Evolutionary conservation across 2,329 filamentous ascomycete genomes (phyloP), one percentile per base, ranked within the genome.

Genomic region (Penicillium sp.): DNA sequence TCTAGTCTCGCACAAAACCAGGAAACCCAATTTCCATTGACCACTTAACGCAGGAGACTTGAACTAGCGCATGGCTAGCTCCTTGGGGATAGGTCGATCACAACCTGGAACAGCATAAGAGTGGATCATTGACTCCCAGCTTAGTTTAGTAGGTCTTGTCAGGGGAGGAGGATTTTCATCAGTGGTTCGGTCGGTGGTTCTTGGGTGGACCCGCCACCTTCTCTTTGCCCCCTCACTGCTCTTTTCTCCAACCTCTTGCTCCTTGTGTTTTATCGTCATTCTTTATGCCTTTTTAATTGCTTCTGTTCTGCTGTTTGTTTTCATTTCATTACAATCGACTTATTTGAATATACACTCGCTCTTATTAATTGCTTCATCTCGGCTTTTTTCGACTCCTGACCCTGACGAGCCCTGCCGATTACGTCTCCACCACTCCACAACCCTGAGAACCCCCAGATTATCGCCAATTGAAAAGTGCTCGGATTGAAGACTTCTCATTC

Each of bases 101-200:
- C 49, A 58, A 13, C 61, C 49, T 21, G 10, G 47, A 57, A 43
- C 14, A 49, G 50, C 16, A 26, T 29, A 48, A 35, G 19, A 25
- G 55, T 58, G 55, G 55, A 54, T 11, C n/a, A 31, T 23, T n/a
- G 7, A 44, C 19, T 50, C 46, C 35, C 37, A 44, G 33, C 19
- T 4, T 19, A 26, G 53, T 26, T 23, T 44, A 50, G 46, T 11
- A 6, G 29, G 52, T 11, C 54, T 60, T 62, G 54, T 60, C 60
- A 62, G 59, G 57, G 54, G 57, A 55, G 50, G 31, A 55, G 50
- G 31, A 55, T 60, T 57, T 53, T 39, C 54, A 33, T 53, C 46
- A 50, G 14, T 42, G 23, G 33, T 23, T 10, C 39, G 37, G 21
- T 51, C 26, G 10, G 35, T 49, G 43, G 50, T 42, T 53, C 21